Percentiles rank a stretch among this genome's conserved stretches.
phyloP scores from a whole-genome alignment of 75 land plant genomes.

The Pinus taeda region DNA sequence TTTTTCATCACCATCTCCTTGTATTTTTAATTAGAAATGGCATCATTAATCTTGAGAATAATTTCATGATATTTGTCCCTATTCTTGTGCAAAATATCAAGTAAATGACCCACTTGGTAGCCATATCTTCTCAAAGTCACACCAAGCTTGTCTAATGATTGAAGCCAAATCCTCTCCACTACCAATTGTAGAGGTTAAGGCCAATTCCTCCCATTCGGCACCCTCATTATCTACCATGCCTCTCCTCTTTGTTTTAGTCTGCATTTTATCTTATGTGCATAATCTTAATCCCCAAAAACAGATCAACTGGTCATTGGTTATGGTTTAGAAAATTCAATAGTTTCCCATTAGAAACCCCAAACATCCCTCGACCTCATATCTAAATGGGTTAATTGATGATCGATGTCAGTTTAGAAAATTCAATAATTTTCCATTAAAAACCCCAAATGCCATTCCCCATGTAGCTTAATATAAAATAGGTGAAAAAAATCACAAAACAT shows the following conservation, averaged over 20 bases:
- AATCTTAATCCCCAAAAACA: too few species aligned
- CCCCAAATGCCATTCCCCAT: background rate
- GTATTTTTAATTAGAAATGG: constrained; percentile 81
- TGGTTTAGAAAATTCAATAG: too few species aligned
- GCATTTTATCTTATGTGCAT: too few species aligned
- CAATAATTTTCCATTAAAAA: too few species aligned
- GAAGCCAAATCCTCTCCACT: constrained; percentile 90
- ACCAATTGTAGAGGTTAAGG: constrained; percentile 74
- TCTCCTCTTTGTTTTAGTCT: background rate
- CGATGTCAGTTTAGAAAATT: too few species aligned
- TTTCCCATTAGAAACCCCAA: too few species aligned
- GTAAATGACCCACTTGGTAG: constrained; percentile 76
- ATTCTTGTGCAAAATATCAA: constrained; percentile 81
- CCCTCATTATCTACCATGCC: background rate
- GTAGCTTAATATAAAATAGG: too few species aligned
- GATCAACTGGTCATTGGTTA: background rate
- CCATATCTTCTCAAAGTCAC: constrained; percentile 88
- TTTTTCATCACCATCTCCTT: constrained; percentile 98
- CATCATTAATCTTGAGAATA: constrained; percentile 71
- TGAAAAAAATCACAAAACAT: too few species aligned
- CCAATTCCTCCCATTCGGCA: constrained; percentile 54
- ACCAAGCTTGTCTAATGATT: constrained; percentile 77
- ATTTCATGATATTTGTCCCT: constrained; percentile 97
- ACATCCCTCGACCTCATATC: too few species aligned
- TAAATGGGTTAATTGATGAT: too few species aligned